Conservation (phyloP, 148 eudicot genomes). For the Salicornia ramosissima region DNA sequence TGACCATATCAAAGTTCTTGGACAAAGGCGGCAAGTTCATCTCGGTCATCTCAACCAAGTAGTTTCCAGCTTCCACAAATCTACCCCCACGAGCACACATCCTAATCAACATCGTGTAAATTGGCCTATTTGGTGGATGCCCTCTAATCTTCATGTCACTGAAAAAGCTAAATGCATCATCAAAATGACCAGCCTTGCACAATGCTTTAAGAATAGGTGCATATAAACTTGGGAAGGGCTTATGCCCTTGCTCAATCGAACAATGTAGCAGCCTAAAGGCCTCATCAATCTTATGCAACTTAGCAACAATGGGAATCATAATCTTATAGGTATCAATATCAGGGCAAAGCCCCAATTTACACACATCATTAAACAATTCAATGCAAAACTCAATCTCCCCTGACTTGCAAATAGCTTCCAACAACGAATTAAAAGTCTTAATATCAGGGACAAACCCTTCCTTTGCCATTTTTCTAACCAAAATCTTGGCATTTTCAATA, state of each 20-base stretch:
- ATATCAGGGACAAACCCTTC: constrained; percentile 87
- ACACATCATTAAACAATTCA: constrained; percentile 65
- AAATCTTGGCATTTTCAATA: constrained; percentile 71
- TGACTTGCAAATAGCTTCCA: constrained; percentile 67
- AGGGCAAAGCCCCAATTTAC: constrained; percentile 67
- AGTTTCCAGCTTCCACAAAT: constrained; percentile 87
- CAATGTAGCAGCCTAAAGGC: constrained; percentile 72
- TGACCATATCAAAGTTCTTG: constrained; percentile 81
- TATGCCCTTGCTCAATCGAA: constrained; percentile 80
- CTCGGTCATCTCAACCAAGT: constrained; percentile 96
- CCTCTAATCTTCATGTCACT: constrained; percentile 90
- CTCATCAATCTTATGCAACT: constrained; percentile 61
- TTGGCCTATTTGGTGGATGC: constrained; percentile 79
- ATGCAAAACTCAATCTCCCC: constrained; percentile 74
- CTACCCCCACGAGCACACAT: constrained; percentile 88
- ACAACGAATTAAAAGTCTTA: constrained; percentile 70
- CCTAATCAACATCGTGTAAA: constrained; percentile 84
- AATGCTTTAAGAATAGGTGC: constrained; percentile 84
- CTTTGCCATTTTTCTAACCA: constrained; percentile 76
- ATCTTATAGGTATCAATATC: constrained; percentile 71
- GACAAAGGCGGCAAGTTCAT: constrained; percentile 62
- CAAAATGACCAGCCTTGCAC: constrained; percentile 77
- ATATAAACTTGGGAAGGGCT: constrained; percentile 94
- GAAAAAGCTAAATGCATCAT: constrained; percentile 87
- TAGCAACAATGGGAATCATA: constrained; percentile 63